Percentiles rank a stretch among this genome's conserved stretches.
These are phyloP conservation scores for Candolleomyces eurysporus DNA, from an alignment of 768 basidiomycete species.

Conservation along the genomic window DNA sequence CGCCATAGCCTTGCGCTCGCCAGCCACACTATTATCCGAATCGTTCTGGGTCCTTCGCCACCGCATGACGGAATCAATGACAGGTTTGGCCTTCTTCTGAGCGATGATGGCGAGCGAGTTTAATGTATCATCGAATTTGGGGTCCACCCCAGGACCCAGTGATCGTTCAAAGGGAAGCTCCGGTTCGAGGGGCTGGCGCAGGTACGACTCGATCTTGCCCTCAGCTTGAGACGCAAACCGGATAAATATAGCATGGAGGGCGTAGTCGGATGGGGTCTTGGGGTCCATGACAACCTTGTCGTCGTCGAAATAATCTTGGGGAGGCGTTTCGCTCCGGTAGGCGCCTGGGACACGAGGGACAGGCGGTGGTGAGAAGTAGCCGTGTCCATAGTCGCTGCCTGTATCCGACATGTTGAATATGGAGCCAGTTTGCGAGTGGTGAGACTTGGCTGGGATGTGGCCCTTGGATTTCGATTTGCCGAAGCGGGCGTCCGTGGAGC, in stretches of 20 bases:
- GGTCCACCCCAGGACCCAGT: conserved; percentile 72
- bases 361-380: conserved; percentile 70
- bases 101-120: conserved; percentile 83
- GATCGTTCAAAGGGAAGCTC: conserved; percentile 65
- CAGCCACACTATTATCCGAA: conserved; percentile 47
- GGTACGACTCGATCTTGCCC: conserved; percentile 71
- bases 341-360: conserved; percentile 74
- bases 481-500: conserved; percentile 41
- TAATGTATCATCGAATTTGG: conserved; percentile 82
- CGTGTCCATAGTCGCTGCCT: conserved; percentile 66
- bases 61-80: conserved; percentile 82
- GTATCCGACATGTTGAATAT: conserved; percentile 67
- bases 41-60: conserved; percentile 83
- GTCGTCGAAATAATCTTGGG: conserved; percentile 54
- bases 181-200: conserved; percentile 62
- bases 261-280: conserved; percentile 85
- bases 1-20: conserved; percentile 76
- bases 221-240: conserved; percentile 82
- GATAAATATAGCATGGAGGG: conserved; percentile 84
- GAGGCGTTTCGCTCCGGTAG: conserved; percentile 55
- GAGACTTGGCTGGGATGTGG: conserved; percentile 65
- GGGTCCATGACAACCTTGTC: conserved; percentile 70
- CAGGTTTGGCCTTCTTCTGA: conserved; percentile 78
- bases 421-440: conserved; percentile 77
- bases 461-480: conserved; percentile 47